These are phyloP conservation scores for Capronia coronata DNA, from an alignment of 2,329 filamentous ascomycete species.

Conservation along the genomic window DNA sequence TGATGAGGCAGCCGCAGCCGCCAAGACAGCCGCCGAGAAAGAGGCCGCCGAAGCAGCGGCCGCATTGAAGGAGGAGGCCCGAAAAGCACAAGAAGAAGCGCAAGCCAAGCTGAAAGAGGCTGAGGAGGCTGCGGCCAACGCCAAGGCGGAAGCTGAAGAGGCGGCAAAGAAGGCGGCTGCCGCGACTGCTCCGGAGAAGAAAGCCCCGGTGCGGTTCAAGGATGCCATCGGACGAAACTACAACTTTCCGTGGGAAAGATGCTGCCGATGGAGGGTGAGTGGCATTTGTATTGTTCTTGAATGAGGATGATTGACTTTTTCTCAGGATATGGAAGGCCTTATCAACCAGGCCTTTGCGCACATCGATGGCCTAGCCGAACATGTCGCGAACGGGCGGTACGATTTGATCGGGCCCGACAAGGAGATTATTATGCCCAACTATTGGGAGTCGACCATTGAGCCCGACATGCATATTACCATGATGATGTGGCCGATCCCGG, in stretches of 20 bases:
- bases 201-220: slow-evolving; percentile 78
- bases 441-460: slow-evolving; percentile 76
- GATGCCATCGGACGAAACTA: slow-evolving; percentile 88
- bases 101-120: slow-evolving; percentile 33
- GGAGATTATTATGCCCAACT: slow-evolving; percentile 72
- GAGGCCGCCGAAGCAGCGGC: slow-evolving; percentile 34
- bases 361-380: slow-evolving; percentile 67
- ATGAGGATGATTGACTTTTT: slow-evolving; percentile 9
- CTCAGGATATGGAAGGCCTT: slow-evolving; percentile 74
- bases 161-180: slow-evolving; percentile 32
- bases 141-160: slow-evolving; percentile 29
- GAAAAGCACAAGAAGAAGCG: slow-evolving; percentile 32
- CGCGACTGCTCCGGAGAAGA: slow-evolving; percentile 49
- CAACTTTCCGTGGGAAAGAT: slow-evolving; percentile 81
- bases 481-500: slow-evolving; percentile 60
- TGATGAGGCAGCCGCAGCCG: slow-evolving; percentile 36
- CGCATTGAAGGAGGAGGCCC: slow-evolving; percentile 30
- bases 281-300: not conserved
- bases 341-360: slow-evolving; percentile 79
- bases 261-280: slow-evolving; percentile 74
- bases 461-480: slow-evolving; percentile 68
- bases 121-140: slow-evolving; percentile 32
- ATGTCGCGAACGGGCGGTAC: slow-evolving; percentile 72
- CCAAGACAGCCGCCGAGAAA: slow-evolving; percentile 35
- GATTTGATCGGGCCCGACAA: slow-evolving; percentile 72